Evolutionary conservation across 345 rosid species (phyloP).

Genomic region (Populus alba): DNA sequence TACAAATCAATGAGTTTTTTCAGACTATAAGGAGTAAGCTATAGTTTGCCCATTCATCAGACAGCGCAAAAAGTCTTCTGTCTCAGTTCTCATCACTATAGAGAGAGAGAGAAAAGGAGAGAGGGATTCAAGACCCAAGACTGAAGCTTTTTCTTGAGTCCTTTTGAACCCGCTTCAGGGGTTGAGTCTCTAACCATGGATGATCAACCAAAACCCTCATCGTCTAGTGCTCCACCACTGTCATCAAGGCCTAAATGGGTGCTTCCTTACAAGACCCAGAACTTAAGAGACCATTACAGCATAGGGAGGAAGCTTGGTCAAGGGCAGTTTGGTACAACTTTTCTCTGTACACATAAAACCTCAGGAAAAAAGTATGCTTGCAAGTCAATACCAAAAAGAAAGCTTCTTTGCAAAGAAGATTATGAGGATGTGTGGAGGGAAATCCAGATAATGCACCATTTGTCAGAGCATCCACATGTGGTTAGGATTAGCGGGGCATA

Average conservation of each 20-base stretch:
- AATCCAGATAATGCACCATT: slow-evolving; percentile 88
- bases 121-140: background rate
- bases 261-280: slow-evolving; percentile 12
- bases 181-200: background rate
- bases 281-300: slow-evolving; percentile 39
- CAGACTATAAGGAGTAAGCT: no score
- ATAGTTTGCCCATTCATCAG: background rate
- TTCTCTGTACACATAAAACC: slow-evolving; percentile 53
- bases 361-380: slow-evolving; percentile 56
- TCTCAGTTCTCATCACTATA: background rate
- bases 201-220: background rate
- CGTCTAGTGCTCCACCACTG: background rate
- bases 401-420: slow-evolving; percentile 66
- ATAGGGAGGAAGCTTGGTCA: slow-evolving; percentile 61
- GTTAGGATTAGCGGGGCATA: slow-evolving; percentile 52
- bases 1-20: background rate
- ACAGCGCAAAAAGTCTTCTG: background rate
- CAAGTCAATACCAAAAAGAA: slow-evolving; percentile 76
- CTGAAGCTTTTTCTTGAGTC: background rate
- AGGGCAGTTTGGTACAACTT: slow-evolving; percentile 80
- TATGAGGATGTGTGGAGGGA: slow-evolving; percentile 78
- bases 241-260: slow-evolving; percentile 18
- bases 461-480: slow-evolving; percentile 60
- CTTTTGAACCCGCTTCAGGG: background rate
- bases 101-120: background rate